Evolutionary conservation across 176 grass and related monocot genomes (phyloP), one percentile per base, ranked within the genome.

Genomic region (Lolium perenne): DNA sequence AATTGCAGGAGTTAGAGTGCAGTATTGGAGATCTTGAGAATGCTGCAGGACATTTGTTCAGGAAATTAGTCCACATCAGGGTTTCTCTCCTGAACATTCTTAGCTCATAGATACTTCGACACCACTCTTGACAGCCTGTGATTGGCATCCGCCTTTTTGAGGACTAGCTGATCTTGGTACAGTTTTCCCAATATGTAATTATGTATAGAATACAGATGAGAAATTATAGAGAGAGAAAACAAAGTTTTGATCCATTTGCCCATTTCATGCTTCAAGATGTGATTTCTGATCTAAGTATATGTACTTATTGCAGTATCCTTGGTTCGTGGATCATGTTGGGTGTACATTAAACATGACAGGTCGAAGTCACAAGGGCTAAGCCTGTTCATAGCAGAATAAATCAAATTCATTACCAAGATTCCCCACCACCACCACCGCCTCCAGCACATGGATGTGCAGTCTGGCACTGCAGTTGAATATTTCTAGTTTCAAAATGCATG

Each of bases 11-110:
- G 57, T 47, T 87, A 12, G 89, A 84, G 80, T 62, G 61, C 68
- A 84, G 25, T 15, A 79, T 86, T 3, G 73, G 46, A 78, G 83
- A 48, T 47, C 88, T 90, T 68, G 80, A 88, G 80, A 71, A 8
- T 61, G 80, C 5, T 32, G 47, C 70, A 10, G 66, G 76, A 43
- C 56, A 22, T 75, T 7, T 79, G 17, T 73, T 88, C 40, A 58
- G 73, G 38, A 61, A 46, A 76, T 43, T 88, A 65, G 74, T 90
- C 60, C 83, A 82, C 53, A 76, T 8, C 35, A 90, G 83, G 76
- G 88, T 90, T 46, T 86, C 83, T 25, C 60, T 90, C 62, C 88
- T 82, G 0, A 90, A 86, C 29, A 89, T 81, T 38, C 73, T 83
- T 76, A 85, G 83, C 83, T 57, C 48, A 69, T 82, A 62, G 65